A percentile compares a stretch with the other conserved stretches of the same genome.
Evolutionary conservation across 2,329 filamentous ascomycete species (phyloP).

Genomic region (Epichloe coenophiala): DNA sequence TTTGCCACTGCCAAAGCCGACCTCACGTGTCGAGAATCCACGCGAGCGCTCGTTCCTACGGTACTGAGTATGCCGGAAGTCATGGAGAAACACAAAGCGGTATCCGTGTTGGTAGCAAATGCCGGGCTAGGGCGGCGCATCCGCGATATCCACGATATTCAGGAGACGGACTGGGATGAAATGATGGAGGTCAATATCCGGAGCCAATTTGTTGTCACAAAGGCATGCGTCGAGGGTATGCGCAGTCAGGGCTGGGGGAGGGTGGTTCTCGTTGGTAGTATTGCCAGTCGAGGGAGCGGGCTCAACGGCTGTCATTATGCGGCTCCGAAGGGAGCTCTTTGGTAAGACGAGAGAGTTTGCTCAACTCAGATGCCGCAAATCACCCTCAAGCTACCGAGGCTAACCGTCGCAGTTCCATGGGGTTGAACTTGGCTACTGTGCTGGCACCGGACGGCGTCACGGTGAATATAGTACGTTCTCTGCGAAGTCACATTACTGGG

Average conservation of each 20-base stretch:
- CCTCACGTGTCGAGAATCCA: conserved; percentile 3
- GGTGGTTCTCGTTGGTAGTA: conserved; percentile 5
- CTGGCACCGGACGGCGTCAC: conserved; percentile 5
- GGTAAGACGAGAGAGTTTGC: background rate
- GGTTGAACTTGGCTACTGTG: conserved; percentile 3
- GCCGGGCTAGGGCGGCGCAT: conserved; percentile 5
- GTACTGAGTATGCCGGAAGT: background rate
- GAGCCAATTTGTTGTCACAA: conserved; percentile 6
- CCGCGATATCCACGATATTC: conserved; percentile 3
- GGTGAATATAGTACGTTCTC: conserved; percentile 3
- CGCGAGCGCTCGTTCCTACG: conserved; percentile 1
- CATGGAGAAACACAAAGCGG: background rate
- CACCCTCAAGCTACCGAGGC: background rate
- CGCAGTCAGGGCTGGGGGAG: conserved; percentile 4
- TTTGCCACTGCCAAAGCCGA: conserved; percentile 3
- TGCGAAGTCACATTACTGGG: background rate
- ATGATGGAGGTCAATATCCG: conserved; percentile 6
- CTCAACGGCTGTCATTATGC: conserved; percentile 7
- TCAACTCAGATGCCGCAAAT: background rate
- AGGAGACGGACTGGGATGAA: conserved; percentile 4
- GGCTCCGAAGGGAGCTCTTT: conserved; percentile 5
- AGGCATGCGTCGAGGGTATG: conserved; percentile 5
- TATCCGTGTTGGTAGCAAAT: conserved; percentile 5
- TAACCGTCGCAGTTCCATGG: conserved; percentile 4
- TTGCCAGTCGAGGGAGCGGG: conserved; percentile 4